phyloP scores from a whole-genome alignment of 192 early-diverging fungal species.

The Spinellus fusiger region DNA sequence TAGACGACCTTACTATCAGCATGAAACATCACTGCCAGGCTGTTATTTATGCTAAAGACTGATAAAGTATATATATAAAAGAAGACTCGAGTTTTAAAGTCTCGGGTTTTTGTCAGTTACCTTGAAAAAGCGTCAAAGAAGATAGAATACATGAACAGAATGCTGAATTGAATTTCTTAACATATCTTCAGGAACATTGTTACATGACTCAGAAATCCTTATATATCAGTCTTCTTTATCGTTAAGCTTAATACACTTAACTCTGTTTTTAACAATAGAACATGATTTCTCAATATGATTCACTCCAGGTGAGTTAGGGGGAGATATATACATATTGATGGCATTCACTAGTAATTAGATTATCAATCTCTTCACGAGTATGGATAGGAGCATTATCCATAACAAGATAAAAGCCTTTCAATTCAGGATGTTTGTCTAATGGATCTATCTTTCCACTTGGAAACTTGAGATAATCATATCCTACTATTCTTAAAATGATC shows the following conservation, averaged over 20 bases:
- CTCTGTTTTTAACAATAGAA: conserved; percentile 6
- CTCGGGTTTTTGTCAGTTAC: background rate
- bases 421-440: background rate
- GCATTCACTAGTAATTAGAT: background rate
- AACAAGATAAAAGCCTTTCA: conserved; percentile 13
- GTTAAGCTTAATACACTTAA: conserved; percentile 1
- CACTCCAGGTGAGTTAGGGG: conserved; percentile 4
- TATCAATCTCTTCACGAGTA: background rate
- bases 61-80: too few relatives aligned
- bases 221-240: background rate
- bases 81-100: too few relatives aligned
- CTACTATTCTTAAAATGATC: too few relatives aligned
- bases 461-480: background rate
- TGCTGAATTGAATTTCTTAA: background rate
- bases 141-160: too few relatives aligned
- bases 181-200: background rate
- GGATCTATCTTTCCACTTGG: background rate
- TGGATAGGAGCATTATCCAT: conserved; percentile 20
- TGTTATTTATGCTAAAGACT: too few relatives aligned
- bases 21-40: too few relatives aligned
- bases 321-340: conserved; percentile 6
- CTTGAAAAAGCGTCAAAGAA: background rate
- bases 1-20: too few relatives aligned
- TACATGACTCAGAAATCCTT: background rate
- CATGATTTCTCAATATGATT: conserved; percentile 19